phyloP scores from a whole-genome alignment of 148 eudicot genomes.

The Amaranthus cruentus region DNA sequence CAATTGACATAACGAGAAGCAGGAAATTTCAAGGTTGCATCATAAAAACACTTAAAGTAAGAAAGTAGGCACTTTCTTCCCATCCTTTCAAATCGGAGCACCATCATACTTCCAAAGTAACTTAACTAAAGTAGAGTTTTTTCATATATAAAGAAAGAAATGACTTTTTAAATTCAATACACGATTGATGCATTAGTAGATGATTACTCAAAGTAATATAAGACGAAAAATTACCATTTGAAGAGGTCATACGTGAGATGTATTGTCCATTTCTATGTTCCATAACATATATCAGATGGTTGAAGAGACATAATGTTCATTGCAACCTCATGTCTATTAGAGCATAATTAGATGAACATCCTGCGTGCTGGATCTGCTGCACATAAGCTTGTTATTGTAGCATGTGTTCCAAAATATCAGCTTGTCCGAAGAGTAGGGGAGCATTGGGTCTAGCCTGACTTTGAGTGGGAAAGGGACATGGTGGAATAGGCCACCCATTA shows the following conservation, averaged over 20 bases:
- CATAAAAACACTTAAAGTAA: too few species aligned
- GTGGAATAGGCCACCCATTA: background rate
- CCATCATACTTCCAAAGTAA: too few species aligned
- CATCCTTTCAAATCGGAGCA: too few species aligned
- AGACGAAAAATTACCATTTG: background rate
- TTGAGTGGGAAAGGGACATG: background rate
- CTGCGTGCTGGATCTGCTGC: background rate
- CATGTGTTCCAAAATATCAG: background rate
- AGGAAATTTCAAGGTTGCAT: too few species aligned
- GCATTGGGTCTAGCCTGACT: background rate
- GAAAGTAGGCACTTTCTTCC: too few species aligned
- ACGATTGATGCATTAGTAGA: too few species aligned
- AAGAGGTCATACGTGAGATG: conserved; percentile 3
- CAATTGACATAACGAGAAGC: too few species aligned
- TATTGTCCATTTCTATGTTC: background rate
- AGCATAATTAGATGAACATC: background rate
- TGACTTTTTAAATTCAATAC: too few species aligned
- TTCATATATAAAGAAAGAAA: too few species aligned
- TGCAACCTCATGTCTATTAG: background rate
- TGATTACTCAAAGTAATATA: background rate
- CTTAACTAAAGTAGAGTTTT: too few species aligned
- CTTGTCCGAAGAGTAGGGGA: background rate
- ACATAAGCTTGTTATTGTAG: background rate
- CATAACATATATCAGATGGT: background rate
- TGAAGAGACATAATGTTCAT: background rate